Conservation (phyloP, 1,284 basidiomycete species). For the Waitea zeae region DNA sequence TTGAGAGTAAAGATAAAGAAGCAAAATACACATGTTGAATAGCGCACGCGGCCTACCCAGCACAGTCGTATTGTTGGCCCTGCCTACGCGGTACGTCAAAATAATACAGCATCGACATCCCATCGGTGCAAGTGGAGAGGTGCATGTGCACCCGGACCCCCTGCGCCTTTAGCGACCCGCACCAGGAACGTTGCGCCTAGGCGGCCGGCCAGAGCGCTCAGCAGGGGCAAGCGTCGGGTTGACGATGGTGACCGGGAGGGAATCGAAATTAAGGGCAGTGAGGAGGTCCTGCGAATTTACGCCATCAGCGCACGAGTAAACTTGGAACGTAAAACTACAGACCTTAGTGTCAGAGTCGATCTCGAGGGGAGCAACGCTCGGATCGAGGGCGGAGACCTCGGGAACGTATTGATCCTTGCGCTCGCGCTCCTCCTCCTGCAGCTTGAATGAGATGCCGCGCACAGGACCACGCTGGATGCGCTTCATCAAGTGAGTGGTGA, state of each 20-base stretch:
- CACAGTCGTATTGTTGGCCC: no score
- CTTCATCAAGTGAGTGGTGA: slow-evolving; percentile 99
- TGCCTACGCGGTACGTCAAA: no score
- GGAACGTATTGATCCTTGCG: slow-evolving; percentile 98
- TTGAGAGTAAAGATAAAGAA: no score
- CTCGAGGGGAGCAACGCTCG: slow-evolving; percentile 55
- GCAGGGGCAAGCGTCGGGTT: slow-evolving; percentile 49
- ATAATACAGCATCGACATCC: no score
- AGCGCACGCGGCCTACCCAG: no score
- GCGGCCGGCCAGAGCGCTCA: slow-evolving; percentile 58
- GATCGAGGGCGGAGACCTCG: slow-evolving; percentile 88
- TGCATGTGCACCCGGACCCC: no score
- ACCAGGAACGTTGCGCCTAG: slow-evolving; percentile 73
- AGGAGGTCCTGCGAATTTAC: slow-evolving; percentile 52
- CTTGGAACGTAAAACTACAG: slow-evolving; percentile 11
- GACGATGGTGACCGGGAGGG: slow-evolving; percentile 58
- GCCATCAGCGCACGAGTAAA: slow-evolving; percentile 1
- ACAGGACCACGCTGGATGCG: slow-evolving; percentile 99
- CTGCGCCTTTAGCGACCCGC: slow-evolving; percentile 40
- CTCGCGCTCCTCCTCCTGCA: slow-evolving; percentile 99
- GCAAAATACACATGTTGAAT: no score
- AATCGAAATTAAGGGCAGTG: slow-evolving; percentile 81
- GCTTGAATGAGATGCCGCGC: slow-evolving; percentile 99
- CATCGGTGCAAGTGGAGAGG: no score
- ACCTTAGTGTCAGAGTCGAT: slow-evolving; percentile 89